Percentiles rank a stretch among this genome's conserved stretches.
Evolutionary conservation across 345 rosid species (phyloP).

Genomic region (Eutrema yunnanense): DNA sequence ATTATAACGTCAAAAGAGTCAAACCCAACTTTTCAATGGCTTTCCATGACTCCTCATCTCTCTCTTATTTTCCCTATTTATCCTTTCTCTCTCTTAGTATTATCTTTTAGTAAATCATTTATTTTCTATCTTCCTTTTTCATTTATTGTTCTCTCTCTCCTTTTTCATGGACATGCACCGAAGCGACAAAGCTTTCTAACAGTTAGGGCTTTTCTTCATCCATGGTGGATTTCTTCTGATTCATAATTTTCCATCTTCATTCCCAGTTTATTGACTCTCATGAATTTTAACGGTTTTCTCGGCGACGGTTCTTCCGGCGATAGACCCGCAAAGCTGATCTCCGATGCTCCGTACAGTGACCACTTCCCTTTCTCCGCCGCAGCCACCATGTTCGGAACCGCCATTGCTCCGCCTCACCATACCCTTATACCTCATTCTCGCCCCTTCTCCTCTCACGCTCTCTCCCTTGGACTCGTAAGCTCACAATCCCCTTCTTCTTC

Average conservation of each 20-base stretch:
- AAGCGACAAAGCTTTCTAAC: conserved; percentile 40
- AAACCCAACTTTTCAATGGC: conserved; percentile 27
- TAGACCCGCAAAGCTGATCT: conserved; percentile 16
- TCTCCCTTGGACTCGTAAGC: conserved; percentile 44
- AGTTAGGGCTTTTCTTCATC: conserved; percentile 37
- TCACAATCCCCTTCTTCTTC: background rate
- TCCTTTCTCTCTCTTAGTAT: background rate
- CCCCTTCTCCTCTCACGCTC: conserved; percentile 28
- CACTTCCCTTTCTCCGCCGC: conserved; percentile 13
- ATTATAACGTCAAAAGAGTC: conserved; percentile 20
- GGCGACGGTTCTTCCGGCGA: conserved; percentile 11
- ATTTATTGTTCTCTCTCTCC: conserved; percentile 3
- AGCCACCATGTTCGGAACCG: conserved; percentile 18
- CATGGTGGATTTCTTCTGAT: conserved; percentile 10
- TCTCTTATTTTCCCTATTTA: conserved; percentile 30
- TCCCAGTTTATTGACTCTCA: background rate
- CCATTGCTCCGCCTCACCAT: conserved; percentile 26
- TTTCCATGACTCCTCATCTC: conserved; percentile 56
- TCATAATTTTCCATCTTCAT: background rate
- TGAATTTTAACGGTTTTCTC: conserved; percentile 38
- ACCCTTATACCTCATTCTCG: conserved; percentile 12
- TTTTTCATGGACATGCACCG: conserved; percentile 26
- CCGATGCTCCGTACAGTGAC: conserved; percentile 29
- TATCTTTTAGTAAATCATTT: background rate
- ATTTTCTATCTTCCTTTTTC: conserved; percentile 4